Evolutionary conservation across 148 eudicot species (phyloP), one percentile per base, ranked within the genome.

Genomic region (Fagopyrum homotropicum): DNA sequence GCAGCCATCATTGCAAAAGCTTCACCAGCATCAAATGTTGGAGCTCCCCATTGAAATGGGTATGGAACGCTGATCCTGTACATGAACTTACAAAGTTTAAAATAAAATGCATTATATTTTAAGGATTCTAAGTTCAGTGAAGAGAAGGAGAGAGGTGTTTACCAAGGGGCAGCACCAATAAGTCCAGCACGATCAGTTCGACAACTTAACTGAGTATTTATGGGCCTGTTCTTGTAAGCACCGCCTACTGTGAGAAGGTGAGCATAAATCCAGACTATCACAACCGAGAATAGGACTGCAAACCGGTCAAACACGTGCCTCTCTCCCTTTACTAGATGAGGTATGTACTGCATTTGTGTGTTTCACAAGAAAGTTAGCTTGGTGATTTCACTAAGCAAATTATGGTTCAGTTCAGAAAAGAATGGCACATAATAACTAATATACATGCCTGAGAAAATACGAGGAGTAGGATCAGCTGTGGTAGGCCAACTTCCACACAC

Each of bases 21-120:
- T 86, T 95, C 98, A 72, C 98, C 98, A 43, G 98, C 98, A 81
- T 90, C 81, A 77, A 95, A 92, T 26, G 88, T 87, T 30, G 98
- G 98, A 70, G 97, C 87, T 77, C 97, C 98, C 97, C 97, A 95
- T 81, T 95, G 97, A 80, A 92, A 95, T 54, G 98, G 98, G 78
- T 92, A 95, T 11, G 98, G 98, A 49, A 92, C 81, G 51, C 90
- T 84, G 72, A 95, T 88, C 98, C 98, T 95, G 85, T 77, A 79
- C 16, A 73, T 26, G 61, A 64, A 40, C 5, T 14, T n/a, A 69
- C 48, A 43, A 9, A 35, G 1, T 11, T 35, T 35, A 35, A 35
- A 7, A 19, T 4, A 11, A 12, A 63, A 63, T 63, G 45, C 9
- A 35, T n/a, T n/a, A 4, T 44, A 63, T 17, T 30, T 63, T 30